Evolutionary conservation across 1,284 basidiomycete species (phyloP).

Genomic region (Singerocomus inundabilis): DNA sequence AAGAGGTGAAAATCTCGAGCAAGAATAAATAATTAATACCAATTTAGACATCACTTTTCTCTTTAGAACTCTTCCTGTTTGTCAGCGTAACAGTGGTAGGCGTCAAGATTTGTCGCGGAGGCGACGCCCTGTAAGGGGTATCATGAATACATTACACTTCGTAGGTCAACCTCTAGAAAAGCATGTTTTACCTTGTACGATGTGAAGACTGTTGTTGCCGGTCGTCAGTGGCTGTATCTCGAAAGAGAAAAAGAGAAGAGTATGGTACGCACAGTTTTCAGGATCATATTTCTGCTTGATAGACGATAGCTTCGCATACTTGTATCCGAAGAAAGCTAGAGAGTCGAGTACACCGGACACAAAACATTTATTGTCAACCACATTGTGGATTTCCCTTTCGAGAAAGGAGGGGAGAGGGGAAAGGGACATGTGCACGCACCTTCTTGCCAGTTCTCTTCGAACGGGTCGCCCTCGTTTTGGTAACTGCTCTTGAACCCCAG

Average conservation of each 20-base stretch:
- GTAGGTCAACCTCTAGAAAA: neutral
- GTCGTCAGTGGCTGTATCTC: neutral
- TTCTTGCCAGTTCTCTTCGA: conserved; percentile 23
- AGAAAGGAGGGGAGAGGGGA: neutral
- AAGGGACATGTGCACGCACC: neutral
- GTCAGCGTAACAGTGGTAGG: conserved; percentile 14
- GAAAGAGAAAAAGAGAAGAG: neutral
- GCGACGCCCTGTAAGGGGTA: conserved; percentile 13
- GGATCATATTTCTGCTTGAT: conserved; percentile 30
- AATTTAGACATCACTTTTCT: too few relatives aligned
- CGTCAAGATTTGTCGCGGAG: conserved; percentile 8
- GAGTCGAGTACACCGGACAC: too few relatives aligned
- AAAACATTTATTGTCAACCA: neutral
- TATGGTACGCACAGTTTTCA: conserved; percentile 18
- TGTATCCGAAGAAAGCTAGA: conserved; percentile 26
- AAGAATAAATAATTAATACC: too few relatives aligned
- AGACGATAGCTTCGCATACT: conserved; percentile 17
- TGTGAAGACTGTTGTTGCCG: conserved; percentile 12
- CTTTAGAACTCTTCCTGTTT: conserved; percentile 2
- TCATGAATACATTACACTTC: neutral
- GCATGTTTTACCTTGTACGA: conserved; percentile 19
- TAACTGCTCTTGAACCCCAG: conserved; percentile 23
- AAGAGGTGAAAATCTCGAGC: too few relatives aligned
- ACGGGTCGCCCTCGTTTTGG: conserved; percentile 26
- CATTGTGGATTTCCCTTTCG: neutral